Percentiles rank a stretch among this genome's conserved stretches.
Evolutionary conservation across 495 filamentous ascomycete genomes (phyloP).

Genomic region (Neurospora terricola): DNA sequence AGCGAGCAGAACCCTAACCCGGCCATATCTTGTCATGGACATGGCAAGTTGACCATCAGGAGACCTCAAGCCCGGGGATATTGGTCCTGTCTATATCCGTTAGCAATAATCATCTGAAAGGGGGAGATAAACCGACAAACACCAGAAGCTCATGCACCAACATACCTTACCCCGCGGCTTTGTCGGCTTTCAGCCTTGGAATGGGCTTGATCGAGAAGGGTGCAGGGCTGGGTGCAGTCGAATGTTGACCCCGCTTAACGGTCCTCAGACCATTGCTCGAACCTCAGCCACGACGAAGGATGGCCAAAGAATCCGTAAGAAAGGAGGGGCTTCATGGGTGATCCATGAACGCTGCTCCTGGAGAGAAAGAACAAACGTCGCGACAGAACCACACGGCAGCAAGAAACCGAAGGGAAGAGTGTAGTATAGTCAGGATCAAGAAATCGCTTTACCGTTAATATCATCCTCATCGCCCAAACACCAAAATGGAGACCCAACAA

Average conservation of each 20-base stretch:
- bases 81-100: neutral
- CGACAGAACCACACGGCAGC: neutral
- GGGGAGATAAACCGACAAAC: neutral
- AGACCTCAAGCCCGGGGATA: neutral
- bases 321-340: neutral
- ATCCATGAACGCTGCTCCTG: neutral
- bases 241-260: neutral
- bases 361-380: neutral
- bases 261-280: neutral
- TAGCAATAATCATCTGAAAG: neutral
- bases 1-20: neutral
- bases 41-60: neutral
- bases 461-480: neutral
- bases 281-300: neutral
- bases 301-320: neutral
- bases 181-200: neutral
- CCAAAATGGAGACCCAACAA: neutral
- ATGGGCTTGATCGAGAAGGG: neutral
- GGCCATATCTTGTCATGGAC: neutral
- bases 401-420: no score
- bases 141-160: neutral
- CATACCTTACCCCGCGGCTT: neutral
- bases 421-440: neutral
- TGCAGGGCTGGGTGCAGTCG: neutral
- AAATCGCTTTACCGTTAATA: neutral